Evolutionary conservation across 192 early-diverging fungal species (phyloP).

Genomic region (Glomus cerebriforme): DNA sequence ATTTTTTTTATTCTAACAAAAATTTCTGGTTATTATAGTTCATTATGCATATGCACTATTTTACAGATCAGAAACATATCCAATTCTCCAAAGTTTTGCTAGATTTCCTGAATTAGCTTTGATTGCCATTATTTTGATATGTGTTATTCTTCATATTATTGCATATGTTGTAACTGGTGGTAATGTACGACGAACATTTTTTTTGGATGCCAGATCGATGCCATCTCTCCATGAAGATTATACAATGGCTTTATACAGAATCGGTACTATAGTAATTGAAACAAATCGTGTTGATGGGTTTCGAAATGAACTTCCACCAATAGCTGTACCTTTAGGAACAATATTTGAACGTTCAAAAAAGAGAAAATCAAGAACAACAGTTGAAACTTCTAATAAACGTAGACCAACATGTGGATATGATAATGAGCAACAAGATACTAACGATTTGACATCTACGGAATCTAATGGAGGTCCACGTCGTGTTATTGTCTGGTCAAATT

Average conservation of each 20-base stretch:
- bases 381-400: conserved; percentile 8
- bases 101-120: conserved; percentile 49
- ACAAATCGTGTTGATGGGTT: conserved; percentile 47
- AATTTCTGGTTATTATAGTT: not conserved
- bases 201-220: conserved; percentile 42
- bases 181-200: conserved; percentile 49
- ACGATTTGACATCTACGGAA: conserved; percentile 15
- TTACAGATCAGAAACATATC: conserved; percentile 40
- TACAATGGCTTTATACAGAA: conserved; percentile 47
- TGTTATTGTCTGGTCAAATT: conserved; percentile 21
- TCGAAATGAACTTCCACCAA: conserved; percentile 46
- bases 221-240: conserved; percentile 47
- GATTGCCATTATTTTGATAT: conserved; percentile 45
- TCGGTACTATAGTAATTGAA: conserved; percentile 44
- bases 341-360: conserved; percentile 37
- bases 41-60: conserved; percentile 46
- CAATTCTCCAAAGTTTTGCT: conserved; percentile 45
- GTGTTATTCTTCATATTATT: conserved; percentile 42
- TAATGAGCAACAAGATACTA: conserved; percentile 28
- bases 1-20: not conserved
- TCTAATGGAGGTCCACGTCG: conserved; percentile 10
- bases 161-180: conserved; percentile 47
- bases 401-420: conserved; percentile 32
- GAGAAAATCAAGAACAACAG: not conserved
- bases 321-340: conserved; percentile 45